Conservation (phyloP, 129 eudicot genomes). For the Saposhnikovia divaricata region DNA sequence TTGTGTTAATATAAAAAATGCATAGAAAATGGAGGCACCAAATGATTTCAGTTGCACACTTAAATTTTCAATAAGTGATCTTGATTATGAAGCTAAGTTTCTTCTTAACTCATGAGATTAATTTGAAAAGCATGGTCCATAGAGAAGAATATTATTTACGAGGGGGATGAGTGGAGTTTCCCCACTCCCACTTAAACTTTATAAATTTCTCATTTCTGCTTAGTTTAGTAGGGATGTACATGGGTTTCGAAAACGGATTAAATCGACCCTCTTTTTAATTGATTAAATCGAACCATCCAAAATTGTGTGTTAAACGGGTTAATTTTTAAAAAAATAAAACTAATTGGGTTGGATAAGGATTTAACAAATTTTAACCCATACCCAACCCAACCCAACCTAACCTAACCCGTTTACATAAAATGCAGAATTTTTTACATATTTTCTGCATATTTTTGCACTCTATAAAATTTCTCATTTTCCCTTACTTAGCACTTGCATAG, state of each 20-base stretch:
- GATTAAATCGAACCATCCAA: no score
- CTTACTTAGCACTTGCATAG: slow-evolving; percentile 6
- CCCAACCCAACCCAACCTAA: no score
- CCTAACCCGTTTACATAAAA: no score
- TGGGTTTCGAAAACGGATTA: no score
- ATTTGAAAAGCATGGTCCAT: background rate
- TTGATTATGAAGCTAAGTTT: background rate
- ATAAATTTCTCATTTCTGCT: background rate
- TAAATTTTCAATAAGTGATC: background rate
- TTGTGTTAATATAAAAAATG: background rate
- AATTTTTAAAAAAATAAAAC: no score
- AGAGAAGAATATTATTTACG: slow-evolving; percentile 6
- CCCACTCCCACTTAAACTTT: slow-evolving; percentile 27
- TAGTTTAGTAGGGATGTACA: no score
- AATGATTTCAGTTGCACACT: slow-evolving; percentile 14
- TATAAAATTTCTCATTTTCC: slow-evolving; percentile 5
- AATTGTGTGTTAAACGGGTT: no score
- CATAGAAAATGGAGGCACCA: background rate
- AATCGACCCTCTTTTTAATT: no score
- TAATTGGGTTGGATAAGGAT: no score
- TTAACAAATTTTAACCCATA: no score
- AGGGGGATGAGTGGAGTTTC: slow-evolving; percentile 40
- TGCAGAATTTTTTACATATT: no score
- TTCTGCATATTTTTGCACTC: no score
- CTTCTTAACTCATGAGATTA: background rate